These are phyloP conservation scores for Pseudomonodictys pantanalensis DNA, from an alignment of 495 filamentous ascomycete genomes.

Conservation along the genomic window DNA sequence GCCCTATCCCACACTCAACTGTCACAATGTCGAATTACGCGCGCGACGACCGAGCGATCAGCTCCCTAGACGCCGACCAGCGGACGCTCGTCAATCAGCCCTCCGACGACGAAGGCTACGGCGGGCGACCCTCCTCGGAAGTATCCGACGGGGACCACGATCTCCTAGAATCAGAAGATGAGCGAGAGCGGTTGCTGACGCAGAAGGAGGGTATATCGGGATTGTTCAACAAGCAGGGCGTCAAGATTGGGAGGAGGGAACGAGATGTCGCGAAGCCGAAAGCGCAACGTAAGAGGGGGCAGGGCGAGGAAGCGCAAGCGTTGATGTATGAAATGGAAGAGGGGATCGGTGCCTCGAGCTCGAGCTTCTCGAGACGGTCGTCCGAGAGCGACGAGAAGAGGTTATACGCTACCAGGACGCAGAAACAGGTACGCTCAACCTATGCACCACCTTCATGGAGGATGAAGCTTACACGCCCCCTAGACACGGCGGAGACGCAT, in stretches of 20 bases:
- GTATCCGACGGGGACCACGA: conserved; percentile 66
- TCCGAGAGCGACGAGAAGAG: conserved; percentile 30
- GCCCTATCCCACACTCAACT: too few relatives aligned
- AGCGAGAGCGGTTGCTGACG: conserved; percentile 72
- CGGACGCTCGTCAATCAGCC: conserved; percentile 13
- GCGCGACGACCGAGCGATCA: conserved; percentile 1
- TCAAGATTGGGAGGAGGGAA: conserved; percentile 58
- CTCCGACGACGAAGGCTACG: conserved; percentile 11
- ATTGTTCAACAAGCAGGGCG: conserved; percentile 46
- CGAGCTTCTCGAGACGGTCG: conserved; percentile 23
- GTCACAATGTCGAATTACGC: conserved; percentile 5
- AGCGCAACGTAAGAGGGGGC: conserved; percentile 14
- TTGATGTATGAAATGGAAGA: conserved; percentile 43
- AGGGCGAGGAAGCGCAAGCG: conserved; percentile 16
- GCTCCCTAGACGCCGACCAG: conserved; percentile 6
- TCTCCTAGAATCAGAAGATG: conserved; percentile 85
- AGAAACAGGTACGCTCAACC: conserved; percentile 17
- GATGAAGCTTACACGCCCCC: not conserved
- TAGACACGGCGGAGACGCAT: conserved; percentile 20
- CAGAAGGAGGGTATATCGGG: conserved; percentile 50
- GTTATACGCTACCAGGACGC: conserved; percentile 5
- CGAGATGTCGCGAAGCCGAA: conserved; percentile 43
- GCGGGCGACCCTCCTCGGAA: conserved; percentile 61
- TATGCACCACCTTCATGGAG: too few relatives aligned
- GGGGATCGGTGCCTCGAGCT: conserved; percentile 33